phyloP scores from a whole-genome alignment of 176 grass and related monocot species.

The Triticum dicoccoides region DNA sequence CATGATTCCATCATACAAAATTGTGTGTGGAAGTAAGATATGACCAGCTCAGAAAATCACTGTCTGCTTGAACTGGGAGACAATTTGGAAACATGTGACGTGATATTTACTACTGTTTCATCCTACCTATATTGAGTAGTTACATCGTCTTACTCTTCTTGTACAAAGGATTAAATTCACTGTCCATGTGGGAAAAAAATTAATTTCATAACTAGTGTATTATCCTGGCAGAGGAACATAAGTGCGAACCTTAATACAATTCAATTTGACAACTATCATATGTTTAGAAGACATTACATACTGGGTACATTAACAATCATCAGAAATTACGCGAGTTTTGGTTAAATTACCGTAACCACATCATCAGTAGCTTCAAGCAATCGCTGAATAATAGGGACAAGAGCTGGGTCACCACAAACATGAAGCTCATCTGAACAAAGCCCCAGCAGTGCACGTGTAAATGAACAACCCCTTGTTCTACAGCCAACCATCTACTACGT shows the following conservation, averaged over 20 bases:
- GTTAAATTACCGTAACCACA: conserved; percentile 67
- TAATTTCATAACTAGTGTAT: conserved; percentile 10
- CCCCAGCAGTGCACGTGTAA: conserved; percentile 92
- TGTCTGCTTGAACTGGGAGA: conserved; percentile 2
- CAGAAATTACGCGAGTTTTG: conserved; percentile 1
- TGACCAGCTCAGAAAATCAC: neutral
- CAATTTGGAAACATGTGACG: conserved; percentile 10
- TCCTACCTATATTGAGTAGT: conserved; percentile 19
- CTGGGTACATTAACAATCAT: neutral
- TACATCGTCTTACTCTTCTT: neutral
- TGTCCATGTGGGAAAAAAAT: conserved; percentile 2
- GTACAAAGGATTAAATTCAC: neutral
- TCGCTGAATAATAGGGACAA: conserved; percentile 86
- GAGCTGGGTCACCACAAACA: conserved; percentile 93
- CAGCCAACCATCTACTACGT: conserved; percentile 83
- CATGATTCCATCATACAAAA: neutral
- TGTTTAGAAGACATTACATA: neutral
- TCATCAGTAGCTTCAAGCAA: conserved; percentile 89
- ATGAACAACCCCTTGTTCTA: conserved; percentile 85
- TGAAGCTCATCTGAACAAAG: conserved; percentile 96
- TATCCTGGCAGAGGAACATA: conserved; percentile 24
- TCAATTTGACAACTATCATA: conserved; percentile 9
- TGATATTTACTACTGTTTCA: conserved; percentile 16
- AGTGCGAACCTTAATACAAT: conserved; percentile 22
- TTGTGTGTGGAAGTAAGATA: conserved; percentile 1